Percentiles rank a stretch among this genome's conserved stretches.
These are phyloP conservation scores for Nicotiana rustica DNA, from an alignment of 305 asterid species.

Conservation along the genomic window DNA sequence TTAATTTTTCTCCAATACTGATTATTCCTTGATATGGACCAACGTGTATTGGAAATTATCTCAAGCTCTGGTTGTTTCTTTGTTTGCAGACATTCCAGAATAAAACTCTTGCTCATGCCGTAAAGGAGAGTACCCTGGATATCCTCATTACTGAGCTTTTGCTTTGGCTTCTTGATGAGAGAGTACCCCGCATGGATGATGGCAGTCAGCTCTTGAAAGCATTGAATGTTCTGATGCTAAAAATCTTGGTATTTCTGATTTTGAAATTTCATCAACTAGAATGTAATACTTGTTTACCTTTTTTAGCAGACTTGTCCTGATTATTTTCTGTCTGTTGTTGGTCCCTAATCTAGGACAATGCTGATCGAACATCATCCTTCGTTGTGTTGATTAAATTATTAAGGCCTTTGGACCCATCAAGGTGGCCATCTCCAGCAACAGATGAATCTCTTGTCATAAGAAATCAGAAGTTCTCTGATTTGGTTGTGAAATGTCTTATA, in stretches of 20 bases:
- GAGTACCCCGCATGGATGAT: conserved; percentile 99
- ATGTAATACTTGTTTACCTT: background rate
- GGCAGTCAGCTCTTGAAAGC: conserved; percentile 99
- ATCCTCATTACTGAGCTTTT: conserved; percentile 92
- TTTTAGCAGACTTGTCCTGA: background rate
- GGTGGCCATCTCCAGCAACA: conserved; percentile 97
- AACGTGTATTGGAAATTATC: background rate
- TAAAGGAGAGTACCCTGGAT: conserved; percentile 87
- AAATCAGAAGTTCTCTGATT: conserved; percentile 96
- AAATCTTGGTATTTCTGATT: conserved; percentile 72
- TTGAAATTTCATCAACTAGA: background rate
- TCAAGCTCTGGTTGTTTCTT: conserved; percentile 9
- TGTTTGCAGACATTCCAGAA: conserved; percentile 89
- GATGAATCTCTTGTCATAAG: conserved; percentile 76
- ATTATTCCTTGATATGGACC: conserved; percentile 29
- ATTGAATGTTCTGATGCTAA: conserved; percentile 96
- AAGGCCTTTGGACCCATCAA: conserved; percentile 94
- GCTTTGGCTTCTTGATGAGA: conserved; percentile 99
- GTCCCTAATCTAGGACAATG: conserved; percentile 77
- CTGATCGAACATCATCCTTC: conserved; percentile 95
- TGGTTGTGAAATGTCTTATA: conserved; percentile 97
- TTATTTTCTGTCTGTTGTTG: conserved; percentile 35
- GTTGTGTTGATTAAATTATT: conserved; percentile 92
- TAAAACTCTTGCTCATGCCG: conserved; percentile 91
- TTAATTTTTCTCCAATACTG: conserved; percentile 27